Evolutionary conservation across 106 monocot species (phyloP), one percentile per base, ranked within the genome.

Genomic region (Gastrodia elata): DNA sequence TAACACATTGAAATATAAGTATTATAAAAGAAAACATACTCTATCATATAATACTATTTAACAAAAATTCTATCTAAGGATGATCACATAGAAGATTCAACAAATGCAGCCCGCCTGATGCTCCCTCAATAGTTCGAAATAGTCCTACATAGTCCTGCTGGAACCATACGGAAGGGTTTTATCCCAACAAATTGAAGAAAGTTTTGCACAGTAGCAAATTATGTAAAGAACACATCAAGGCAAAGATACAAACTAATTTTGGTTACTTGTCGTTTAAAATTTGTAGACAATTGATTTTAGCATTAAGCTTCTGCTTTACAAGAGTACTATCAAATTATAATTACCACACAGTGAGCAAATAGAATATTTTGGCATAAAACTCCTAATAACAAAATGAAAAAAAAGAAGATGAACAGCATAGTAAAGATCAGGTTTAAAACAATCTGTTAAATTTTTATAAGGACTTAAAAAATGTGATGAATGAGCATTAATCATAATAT

Each of bases 11-110:
- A 52, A 52, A 52, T 52, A 22, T 22, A 52, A 52, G 22, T 5
- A 22, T 5, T 22, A 52, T 52, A 52, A 52, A 52, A 52, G 20
- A 22, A 52, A 52, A 3, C 18, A 4, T 52, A 52, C 20, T 52
- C 52, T n/a, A 52, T n/a, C 52, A 52, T 52, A n/a, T 52, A 52
- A 52, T 52, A 22, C 6, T 52, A 52, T n/a, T 52, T 52, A 52
- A 52, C 20, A 52, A 52, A 52, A n/a, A 52, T 22, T 52, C 20
- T 52, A 52, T 52, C 52, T 52, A n/a, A 52, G 52, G 52, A 52
- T 52, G n/a, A 22, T 22, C 52, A 22, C 9, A 52, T 52, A 52
- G 22, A 52, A 52, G 52, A 18, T 52, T 52, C 52, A n/a, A n/a
- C 22, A 22, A 52, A 2, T 52, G 52, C 52, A 52, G 20, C 22